phyloP scores from a whole-genome alignment of 73 alveolate genomes.

The Paramecium biaurelia region DNA sequence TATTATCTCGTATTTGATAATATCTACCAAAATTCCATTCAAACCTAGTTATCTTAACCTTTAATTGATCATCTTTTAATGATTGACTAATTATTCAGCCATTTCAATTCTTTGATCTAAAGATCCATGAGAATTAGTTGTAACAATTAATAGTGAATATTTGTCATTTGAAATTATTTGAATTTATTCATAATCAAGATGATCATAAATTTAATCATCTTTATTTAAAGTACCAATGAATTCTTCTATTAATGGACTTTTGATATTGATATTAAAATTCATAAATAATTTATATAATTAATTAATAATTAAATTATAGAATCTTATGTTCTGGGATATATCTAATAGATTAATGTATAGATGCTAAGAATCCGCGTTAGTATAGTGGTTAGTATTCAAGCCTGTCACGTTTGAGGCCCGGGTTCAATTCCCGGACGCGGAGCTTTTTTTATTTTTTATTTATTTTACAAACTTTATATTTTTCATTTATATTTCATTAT shows the following conservation, averaged over 20 bases:
- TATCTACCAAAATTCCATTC: constrained; percentile 13
- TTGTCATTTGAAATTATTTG: not conserved
- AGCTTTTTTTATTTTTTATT: constrained; percentile 66
- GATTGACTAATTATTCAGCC: constrained; percentile 10
- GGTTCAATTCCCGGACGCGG: constrained; percentile 94
- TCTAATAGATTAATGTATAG: not conserved
- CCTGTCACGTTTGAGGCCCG: constrained; percentile 94
- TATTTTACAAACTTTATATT: not conserved
- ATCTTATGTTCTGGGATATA: not conserved
- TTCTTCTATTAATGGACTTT: not conserved
- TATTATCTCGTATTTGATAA: not conserved
- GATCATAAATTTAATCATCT: not conserved
- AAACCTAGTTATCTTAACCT: constrained; percentile 5
- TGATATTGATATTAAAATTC: not conserved
- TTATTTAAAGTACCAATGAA: not conserved
- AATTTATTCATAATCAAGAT: not conserved
- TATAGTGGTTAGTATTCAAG: constrained; percentile 85
- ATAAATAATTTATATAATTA: not conserved
- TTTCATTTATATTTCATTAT: not conserved
- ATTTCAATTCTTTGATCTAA: not conserved
- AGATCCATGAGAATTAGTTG: not conserved
- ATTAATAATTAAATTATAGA: not conserved
- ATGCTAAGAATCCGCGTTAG: constrained; percentile 67
- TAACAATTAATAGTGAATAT: not conserved
- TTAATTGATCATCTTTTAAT: not conserved